These are phyloP conservation scores for Phytopythium litorale DNA, from an alignment of 352 stramenopile species.

Conservation along the genomic window DNA sequence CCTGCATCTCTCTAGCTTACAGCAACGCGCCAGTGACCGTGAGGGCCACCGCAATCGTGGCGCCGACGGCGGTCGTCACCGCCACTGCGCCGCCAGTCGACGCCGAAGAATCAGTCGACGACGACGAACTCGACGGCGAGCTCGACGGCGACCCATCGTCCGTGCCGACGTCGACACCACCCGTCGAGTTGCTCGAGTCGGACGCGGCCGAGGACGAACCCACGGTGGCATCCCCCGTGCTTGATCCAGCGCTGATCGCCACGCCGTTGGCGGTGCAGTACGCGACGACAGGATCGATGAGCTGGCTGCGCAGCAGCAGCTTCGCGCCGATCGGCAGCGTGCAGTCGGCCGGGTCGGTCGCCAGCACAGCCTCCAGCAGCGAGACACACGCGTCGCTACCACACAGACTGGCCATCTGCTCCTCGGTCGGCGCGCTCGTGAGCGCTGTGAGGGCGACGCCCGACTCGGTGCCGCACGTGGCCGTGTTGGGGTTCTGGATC, in stretches of 20 bases:
- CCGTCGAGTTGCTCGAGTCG: background rate
- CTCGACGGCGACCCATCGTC: background rate
- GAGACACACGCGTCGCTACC: conserved; percentile 9
- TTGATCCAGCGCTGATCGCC: background rate
- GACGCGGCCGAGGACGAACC: conserved; percentile 3
- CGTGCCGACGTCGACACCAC: conserved; percentile 2
- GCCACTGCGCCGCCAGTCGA: background rate
- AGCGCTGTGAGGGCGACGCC: conserved; percentile 4
- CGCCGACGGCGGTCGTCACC: background rate
- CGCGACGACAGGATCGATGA: conserved; percentile 14
- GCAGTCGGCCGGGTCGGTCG: conserved; percentile 14
- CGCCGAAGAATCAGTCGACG: too few species aligned
- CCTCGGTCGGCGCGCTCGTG: conserved; percentile 4
- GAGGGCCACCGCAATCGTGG: background rate
- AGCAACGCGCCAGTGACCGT: conserved; percentile 2
- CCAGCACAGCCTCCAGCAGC: conserved; percentile 13
- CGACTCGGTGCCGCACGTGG: conserved; percentile 2
- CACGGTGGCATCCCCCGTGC: background rate
- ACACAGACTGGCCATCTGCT: conserved; percentile 11
- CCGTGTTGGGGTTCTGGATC: conserved; percentile 2
- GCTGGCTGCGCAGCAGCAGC: conserved; percentile 12
- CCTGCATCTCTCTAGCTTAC: background rate
- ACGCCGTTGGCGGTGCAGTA: conserved; percentile 17
- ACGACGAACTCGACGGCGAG: background rate
- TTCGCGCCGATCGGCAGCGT: conserved; percentile 9